Conservation (phyloP, 257 asterid genomes). For the Solanum neorickii region DNA sequence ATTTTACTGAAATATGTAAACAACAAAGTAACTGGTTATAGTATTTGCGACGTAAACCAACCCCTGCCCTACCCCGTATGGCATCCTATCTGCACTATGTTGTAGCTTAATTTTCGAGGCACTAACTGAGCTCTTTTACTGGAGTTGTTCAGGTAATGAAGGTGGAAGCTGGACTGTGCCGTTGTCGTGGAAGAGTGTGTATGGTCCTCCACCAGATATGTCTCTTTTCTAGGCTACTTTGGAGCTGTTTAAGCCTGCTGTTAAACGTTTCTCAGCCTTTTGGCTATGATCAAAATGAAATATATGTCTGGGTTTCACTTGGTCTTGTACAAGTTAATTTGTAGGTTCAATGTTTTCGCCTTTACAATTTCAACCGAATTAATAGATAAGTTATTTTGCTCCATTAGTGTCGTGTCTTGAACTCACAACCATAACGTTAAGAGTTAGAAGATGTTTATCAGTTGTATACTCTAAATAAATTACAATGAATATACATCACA, state of each 20-base stretch:
- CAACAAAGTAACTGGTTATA: background rate
- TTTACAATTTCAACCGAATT: background rate
- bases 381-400: background rate
- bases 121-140: background rate
- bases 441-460: no score
- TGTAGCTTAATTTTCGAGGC: background rate
- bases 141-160: slow-evolving; percentile 35
- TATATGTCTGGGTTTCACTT: background rate
- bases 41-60: background rate
- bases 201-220: slow-evolving; percentile 86
- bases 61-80: background rate
- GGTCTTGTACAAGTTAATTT: background rate
- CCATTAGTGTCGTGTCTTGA: no score
- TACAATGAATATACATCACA: no score
- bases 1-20: background rate
- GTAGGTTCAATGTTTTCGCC: background rate
- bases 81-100: background rate
- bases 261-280: background rate
- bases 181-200: slow-evolving; percentile 83
- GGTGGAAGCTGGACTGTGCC: slow-evolving; percentile 60
- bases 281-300: background rate
- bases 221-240: slow-evolving; percentile 39
- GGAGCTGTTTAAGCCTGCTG: background rate
- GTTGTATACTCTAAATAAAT: no score
- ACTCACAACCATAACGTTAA: no score